Conservation (phyloP, 108 stramenopile species). For the Nannochloropsis gaditana region DNA sequence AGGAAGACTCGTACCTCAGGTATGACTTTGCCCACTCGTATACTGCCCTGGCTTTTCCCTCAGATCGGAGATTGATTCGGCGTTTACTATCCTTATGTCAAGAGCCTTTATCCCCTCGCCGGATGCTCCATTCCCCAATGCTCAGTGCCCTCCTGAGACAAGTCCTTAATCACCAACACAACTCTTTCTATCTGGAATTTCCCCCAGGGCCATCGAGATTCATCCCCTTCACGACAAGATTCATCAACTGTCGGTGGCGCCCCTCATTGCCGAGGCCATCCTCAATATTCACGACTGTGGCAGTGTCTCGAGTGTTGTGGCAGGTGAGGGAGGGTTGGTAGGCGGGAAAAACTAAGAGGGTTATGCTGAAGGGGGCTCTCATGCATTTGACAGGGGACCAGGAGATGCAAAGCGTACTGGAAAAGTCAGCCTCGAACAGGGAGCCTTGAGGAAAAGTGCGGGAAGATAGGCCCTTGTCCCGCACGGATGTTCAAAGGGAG, state of each 20-base stretch:
- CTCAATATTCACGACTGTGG: constrained; percentile 82
- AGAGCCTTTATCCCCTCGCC: neutral
- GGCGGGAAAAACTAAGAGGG: too few relatives aligned
- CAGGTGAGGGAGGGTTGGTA: constrained; percentile 59
- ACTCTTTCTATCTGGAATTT: neutral
- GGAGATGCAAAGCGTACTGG: too few relatives aligned
- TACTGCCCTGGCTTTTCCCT: neutral
- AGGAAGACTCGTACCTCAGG: neutral
- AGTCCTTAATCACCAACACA: neutral
- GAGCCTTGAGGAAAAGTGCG: too few relatives aligned
- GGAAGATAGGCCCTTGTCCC: too few relatives aligned
- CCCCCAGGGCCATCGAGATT: constrained; percentile 23
- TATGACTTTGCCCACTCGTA: too few relatives aligned
- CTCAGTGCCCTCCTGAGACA: neutral
- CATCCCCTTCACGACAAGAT: constrained; percentile 20
- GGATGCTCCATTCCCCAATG: too few relatives aligned
- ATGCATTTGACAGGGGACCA: too few relatives aligned
- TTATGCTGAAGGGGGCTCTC: too few relatives aligned
- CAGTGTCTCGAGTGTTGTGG: neutral
- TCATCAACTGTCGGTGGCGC: constrained; percentile 84
- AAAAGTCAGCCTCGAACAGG: too few relatives aligned
- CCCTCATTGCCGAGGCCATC: constrained; percentile 93
- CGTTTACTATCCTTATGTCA: neutral
- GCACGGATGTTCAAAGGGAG: too few relatives aligned
- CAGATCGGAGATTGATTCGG: neutral